Conservation (phyloP, 73 alveolate genomes). For the Tetrahymena borealis region DNA sequence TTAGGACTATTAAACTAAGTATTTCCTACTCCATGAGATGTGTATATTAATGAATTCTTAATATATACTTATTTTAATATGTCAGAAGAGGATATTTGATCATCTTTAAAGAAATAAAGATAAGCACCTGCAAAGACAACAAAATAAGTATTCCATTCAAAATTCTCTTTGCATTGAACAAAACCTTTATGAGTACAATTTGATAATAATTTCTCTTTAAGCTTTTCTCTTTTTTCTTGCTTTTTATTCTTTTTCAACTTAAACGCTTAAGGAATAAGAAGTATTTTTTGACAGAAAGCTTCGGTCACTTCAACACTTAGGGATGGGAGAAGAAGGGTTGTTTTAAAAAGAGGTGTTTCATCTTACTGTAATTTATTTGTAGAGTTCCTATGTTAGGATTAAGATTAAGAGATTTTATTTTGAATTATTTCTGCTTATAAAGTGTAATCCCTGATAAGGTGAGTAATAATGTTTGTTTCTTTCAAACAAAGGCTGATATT, state of each 20-base stretch:
- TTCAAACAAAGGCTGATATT: background rate
- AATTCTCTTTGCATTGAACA: background rate
- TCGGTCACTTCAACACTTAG: background rate
- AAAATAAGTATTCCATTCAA: background rate
- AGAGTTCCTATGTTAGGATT: background rate
- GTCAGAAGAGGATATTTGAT: background rate
- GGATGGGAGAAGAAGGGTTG: background rate
- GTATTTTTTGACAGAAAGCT: background rate
- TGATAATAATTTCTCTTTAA: background rate
- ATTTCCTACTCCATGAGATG: no score
- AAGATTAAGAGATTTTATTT: background rate
- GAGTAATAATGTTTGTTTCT: background rate
- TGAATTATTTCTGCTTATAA: background rate
- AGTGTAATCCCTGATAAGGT: background rate
- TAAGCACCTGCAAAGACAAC: background rate
- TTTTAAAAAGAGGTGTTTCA: background rate
- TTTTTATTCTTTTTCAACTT: background rate
- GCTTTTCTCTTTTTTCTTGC: background rate
- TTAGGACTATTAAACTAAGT: no score
- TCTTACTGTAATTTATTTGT: background rate
- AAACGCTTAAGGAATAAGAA: background rate
- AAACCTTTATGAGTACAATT: background rate
- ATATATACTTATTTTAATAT: background rate
- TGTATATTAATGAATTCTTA: background rate
- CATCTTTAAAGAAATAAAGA: background rate